Evolutionary conservation across 2,329 filamentous ascomycete genomes (phyloP).

Genomic region (Hymenoscyphus infarciens): DNA sequence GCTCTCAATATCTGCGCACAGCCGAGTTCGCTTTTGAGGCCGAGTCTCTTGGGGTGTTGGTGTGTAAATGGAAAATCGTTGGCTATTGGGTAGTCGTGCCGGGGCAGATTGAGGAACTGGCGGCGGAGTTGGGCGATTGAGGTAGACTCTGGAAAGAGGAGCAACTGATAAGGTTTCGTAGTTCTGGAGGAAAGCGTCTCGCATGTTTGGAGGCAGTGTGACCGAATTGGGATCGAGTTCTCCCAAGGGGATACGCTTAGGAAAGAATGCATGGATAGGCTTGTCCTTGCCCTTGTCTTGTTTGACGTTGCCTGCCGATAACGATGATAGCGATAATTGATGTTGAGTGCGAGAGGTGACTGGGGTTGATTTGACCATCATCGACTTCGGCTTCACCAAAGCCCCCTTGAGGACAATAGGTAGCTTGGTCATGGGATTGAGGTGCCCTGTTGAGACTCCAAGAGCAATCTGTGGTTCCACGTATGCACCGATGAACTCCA

Average conservation of each 20-base stretch:
- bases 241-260: slow-evolving; percentile 58
- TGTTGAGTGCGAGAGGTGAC: slow-evolving; percentile 23
- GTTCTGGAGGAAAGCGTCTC: slow-evolving; percentile 53
- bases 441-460: slow-evolving; percentile 73
- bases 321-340: slow-evolving; percentile 34
- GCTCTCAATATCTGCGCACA: slow-evolving; percentile 45
- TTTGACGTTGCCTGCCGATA: slow-evolving; percentile 18
- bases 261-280: slow-evolving; percentile 62
- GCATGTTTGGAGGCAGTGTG: slow-evolving; percentile 63
- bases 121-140: slow-evolving; percentile 25
- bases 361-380: slow-evolving; percentile 20
- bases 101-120: slow-evolving; percentile 35
- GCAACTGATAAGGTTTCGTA: slow-evolving; percentile 52
- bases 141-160: slow-evolving; percentile 38
- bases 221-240: slow-evolving; percentile 67
- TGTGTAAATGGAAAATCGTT: slow-evolving; percentile 35
- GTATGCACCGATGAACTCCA: slow-evolving; percentile 77
- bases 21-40: slow-evolving; percentile 47
- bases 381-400: slow-evolving; percentile 22
- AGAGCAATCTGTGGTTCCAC: slow-evolving; percentile 67
- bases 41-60: slow-evolving; percentile 44
- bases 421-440: slow-evolving; percentile 86
- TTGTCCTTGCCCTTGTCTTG: slow-evolving; percentile 54
- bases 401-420: slow-evolving; percentile 38
- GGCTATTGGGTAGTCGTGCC: slow-evolving; percentile 23